Percentiles rank a stretch among this genome's conserved stretches.
These are phyloP conservation scores for Tuber aestivum DNA, from an alignment of 495 filamentous ascomycete species.

Conservation along the genomic window DNA sequence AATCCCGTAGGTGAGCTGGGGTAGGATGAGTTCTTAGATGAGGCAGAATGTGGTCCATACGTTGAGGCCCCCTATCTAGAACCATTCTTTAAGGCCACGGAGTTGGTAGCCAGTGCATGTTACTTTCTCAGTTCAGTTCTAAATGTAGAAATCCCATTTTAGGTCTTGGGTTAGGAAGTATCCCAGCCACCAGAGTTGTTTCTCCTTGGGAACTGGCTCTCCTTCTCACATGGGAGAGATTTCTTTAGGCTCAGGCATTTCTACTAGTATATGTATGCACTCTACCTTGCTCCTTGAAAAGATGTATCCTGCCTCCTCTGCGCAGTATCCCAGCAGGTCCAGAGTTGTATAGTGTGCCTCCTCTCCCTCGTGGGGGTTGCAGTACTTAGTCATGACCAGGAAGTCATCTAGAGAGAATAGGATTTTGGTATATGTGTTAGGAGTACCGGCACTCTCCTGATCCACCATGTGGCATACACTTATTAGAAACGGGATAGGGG, in stretches of 20 bases:
- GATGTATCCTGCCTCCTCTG: no score
- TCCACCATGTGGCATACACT: accelerated
- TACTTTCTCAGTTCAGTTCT: neutral
- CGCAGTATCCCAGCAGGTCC: no score
- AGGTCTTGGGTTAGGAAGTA: neutral
- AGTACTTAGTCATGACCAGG: no score
- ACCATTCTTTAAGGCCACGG: neutral
- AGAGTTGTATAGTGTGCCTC: no score
- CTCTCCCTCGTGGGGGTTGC: neutral
- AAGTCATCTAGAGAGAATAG: neutral
- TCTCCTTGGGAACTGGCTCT: accelerated
- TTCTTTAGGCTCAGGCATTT: neutral
- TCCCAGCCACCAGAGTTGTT: neutral
- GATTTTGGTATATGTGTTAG: no score
- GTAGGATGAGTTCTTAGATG: neutral
- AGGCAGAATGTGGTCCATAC: neutral
- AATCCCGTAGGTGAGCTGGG: neutral
- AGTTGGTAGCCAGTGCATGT: no score
- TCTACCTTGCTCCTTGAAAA: no score
- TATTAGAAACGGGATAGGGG: neutral
- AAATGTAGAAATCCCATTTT: neutral
- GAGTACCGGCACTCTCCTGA: no score
- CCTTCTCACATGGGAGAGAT: accelerated
- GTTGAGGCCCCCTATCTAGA: neutral
- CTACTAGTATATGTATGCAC: no score